Evolutionary conservation across 345 rosid genomes (phyloP).

Genomic region (Hibiscus syriacus): DNA sequence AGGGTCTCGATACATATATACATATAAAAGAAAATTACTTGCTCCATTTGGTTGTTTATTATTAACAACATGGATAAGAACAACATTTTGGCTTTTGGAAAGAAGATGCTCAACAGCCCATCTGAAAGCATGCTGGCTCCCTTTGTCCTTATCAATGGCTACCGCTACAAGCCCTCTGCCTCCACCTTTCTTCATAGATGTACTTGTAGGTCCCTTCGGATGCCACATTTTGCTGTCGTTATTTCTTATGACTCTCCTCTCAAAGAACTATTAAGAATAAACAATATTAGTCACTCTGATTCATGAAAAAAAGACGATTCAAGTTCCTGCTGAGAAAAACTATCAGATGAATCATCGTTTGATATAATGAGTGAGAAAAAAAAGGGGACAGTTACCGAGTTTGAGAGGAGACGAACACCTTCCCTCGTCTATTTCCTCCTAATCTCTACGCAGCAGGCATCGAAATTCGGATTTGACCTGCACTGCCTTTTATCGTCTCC

Average conservation of each 20-base stretch:
- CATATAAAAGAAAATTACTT: neutral
- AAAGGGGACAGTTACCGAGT: too few relatives aligned
- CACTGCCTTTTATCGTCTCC: neutral
- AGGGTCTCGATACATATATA: neutral
- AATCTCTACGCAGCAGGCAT: neutral
- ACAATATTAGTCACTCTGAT: too few relatives aligned
- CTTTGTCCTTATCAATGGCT: slow-evolving; percentile 76
- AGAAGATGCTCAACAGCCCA: slow-evolving; percentile 76
- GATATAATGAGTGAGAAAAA: too few relatives aligned
- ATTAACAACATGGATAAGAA: slow-evolving; percentile 1
- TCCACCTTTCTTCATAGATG: slow-evolving; percentile 13
- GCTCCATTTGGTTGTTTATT: neutral
- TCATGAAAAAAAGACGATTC: too few relatives aligned
- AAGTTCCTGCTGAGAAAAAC: too few relatives aligned
- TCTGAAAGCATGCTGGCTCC: slow-evolving; percentile 69
- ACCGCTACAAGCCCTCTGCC: slow-evolving; percentile 60
- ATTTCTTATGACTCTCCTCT: neutral
- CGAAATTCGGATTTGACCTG: neutral
- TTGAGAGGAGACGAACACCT: too few relatives aligned
- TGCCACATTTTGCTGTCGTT: neutral
- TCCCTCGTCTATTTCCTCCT: too few relatives aligned
- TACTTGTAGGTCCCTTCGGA: neutral
- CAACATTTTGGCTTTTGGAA: slow-evolving; percentile 52
- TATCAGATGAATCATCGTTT: too few relatives aligned
- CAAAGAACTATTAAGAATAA: too few relatives aligned